phyloP scores from a whole-genome alignment of 1,139 yeast species.

The Candida sp. region DNA sequence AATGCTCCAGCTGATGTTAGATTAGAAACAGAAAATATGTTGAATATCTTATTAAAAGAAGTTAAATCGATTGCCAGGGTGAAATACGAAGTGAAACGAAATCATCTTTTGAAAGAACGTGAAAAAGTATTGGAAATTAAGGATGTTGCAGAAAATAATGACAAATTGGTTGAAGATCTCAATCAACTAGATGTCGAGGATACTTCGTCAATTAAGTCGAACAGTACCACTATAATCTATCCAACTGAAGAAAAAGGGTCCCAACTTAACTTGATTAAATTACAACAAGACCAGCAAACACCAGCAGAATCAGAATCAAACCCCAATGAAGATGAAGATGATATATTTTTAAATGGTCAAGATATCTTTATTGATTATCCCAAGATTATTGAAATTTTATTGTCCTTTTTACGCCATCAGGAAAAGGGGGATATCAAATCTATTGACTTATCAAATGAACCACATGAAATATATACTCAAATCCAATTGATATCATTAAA shows the following conservation, averaged over 20 bases:
- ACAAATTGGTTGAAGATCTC: not conserved
- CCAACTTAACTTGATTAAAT: constrained; percentile 5
- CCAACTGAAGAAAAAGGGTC: constrained; percentile 9
- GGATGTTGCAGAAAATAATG: constrained; percentile 2
- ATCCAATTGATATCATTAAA: constrained; percentile 76
- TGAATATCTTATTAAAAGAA: constrained; percentile 77
- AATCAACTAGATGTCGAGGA: constrained; percentile 7
- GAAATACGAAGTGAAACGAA: constrained; percentile 45
- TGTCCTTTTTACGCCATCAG: constrained; percentile 62
- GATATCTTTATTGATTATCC: constrained; percentile 82
- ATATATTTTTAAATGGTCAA: constrained; percentile 74
- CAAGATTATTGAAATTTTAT: constrained; percentile 73
- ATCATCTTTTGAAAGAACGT: constrained; percentile 19
- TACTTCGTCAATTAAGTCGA: constrained; percentile 19
- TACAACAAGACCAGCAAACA: constrained; percentile 1
- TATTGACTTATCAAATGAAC: constrained; percentile 31
- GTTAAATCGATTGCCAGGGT: constrained; percentile 72
- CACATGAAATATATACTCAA: constrained; percentile 57
- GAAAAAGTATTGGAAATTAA: constrained; percentile 6
- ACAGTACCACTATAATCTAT: constrained; percentile 9
- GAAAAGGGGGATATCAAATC: constrained; percentile 15
- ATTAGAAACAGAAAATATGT: constrained; percentile 74
- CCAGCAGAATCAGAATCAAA: constrained; percentile 4
- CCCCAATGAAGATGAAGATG: constrained; percentile 15
- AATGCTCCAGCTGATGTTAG: constrained; percentile 88